phyloP scores from a whole-genome alignment of 2,329 filamentous ascomycete genomes.

The Onygena corvina region DNA sequence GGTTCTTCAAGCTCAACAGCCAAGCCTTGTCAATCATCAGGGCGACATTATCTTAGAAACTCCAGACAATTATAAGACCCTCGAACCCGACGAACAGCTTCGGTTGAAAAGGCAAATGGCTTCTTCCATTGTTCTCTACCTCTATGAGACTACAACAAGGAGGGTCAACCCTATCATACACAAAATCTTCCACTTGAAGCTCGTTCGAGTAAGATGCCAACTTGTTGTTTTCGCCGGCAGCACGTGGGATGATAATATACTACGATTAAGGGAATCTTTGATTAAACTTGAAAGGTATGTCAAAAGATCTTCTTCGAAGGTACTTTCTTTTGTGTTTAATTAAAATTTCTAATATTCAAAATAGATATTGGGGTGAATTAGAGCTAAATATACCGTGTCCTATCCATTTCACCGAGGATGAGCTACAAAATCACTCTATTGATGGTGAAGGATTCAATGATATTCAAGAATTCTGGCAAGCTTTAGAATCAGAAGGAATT shows the following conservation, averaged over 20 bases:
- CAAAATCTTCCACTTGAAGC: background rate
- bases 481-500: background rate
- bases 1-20: constrained; percentile 11
- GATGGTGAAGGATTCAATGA: constrained; percentile 13
- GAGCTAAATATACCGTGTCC: constrained; percentile 1
- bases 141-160: constrained; percentile 19
- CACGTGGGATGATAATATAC: constrained; percentile 22
- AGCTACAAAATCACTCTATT: constrained; percentile 8
- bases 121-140: constrained; percentile 12
- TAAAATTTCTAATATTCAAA: background rate
- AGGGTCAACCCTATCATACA: constrained; percentile 19
- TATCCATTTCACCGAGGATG: constrained; percentile 12
- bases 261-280: constrained; percentile 10
- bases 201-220: constrained; percentile 16
- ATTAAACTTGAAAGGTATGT: constrained; percentile 6
- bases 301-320: background rate
- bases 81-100: constrained; percentile 8
- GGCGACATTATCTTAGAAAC: constrained; percentile 5
- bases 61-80: constrained; percentile 8
- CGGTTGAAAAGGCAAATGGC: constrained; percentile 9
- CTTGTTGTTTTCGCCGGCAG: constrained; percentile 19
- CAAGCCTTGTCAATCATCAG: constrained; percentile 13
- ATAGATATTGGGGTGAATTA: constrained; percentile 1
- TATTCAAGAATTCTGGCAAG: constrained; percentile 13
- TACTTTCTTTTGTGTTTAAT: too few relatives aligned